Evolutionary conservation across 2,329 filamentous ascomycete species (phyloP).

Genomic region (Colletotrichum siamense): DNA sequence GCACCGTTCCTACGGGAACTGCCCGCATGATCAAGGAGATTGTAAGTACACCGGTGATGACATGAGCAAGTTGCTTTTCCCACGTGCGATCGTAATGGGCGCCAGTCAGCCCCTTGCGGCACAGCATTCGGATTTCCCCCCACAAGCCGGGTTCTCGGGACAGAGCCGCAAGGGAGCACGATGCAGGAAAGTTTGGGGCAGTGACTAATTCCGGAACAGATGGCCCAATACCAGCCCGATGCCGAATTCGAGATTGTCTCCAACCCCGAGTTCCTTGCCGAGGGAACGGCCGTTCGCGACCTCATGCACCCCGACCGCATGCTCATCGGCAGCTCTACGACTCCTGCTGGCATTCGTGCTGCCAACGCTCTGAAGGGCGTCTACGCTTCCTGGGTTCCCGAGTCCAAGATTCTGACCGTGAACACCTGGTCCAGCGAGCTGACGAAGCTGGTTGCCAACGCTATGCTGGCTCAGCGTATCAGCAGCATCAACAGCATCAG

Average conservation of each 20-base stretch:
- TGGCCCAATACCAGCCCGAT: constrained; percentile 64
- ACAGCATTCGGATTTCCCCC: neutral
- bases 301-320: constrained; percentile 75
- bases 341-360: constrained; percentile 63
- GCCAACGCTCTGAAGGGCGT: constrained; percentile 68
- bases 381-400: constrained; percentile 75
- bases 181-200: neutral
- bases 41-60: constrained; percentile 45
- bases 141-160: neutral
- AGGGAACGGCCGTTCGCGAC: constrained; percentile 76
- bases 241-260: constrained; percentile 78
- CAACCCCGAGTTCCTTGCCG: constrained; percentile 82
- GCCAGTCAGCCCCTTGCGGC: neutral
- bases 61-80: neutral
- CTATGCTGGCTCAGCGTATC: constrained; percentile 81
- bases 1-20: constrained; percentile 78
- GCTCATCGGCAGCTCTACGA: constrained; percentile 73
- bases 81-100: neutral
- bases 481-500: constrained; percentile 82
- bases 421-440: constrained; percentile 82
- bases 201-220: constrained; percentile 36
- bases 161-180: neutral
- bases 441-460: constrained; percentile 80
- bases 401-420: constrained; percentile 70
- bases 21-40: constrained; percentile 73